These are phyloP conservation scores for Paramyrothecium sp. DNA, from an alignment of 2,329 filamentous ascomycete genomes.

Conservation along the genomic window DNA sequence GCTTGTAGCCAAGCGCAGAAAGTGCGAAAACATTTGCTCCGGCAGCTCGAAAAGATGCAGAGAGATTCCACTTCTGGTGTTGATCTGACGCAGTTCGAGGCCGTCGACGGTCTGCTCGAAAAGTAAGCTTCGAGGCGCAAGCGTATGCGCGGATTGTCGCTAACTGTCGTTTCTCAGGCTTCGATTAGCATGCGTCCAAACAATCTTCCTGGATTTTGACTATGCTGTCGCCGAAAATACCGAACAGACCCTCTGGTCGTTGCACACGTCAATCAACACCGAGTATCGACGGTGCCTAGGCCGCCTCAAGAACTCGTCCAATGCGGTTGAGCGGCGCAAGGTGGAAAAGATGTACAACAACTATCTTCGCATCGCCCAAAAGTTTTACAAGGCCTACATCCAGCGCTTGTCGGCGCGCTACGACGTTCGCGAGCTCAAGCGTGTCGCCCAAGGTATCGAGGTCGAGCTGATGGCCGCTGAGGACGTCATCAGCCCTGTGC, in stretches of 20 bases:
- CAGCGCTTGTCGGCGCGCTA: slow-evolving; percentile 68
- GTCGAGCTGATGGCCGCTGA: slow-evolving; percentile 39
- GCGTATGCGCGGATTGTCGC: slow-evolving; percentile 1
- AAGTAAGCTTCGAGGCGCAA: slow-evolving; percentile 30
- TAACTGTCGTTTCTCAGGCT: slow-evolving; percentile 44
- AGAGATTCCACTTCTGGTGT: slow-evolving; percentile 30
- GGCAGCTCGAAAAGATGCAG: slow-evolving; percentile 42
- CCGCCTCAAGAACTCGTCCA: slow-evolving; percentile 49
- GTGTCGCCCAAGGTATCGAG: slow-evolving; percentile 28
- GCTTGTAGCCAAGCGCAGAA: slow-evolving; percentile 39
- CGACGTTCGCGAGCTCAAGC: slow-evolving; percentile 33
- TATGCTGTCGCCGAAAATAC: slow-evolving; percentile 62
- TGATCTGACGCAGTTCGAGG: slow-evolving; percentile 41
- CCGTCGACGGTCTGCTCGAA: slow-evolving; percentile 40
- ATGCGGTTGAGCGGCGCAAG: slow-evolving; percentile 68
- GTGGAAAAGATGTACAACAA: slow-evolving; percentile 77
- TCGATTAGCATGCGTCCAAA: slow-evolving; percentile 68
- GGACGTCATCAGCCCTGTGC: slow-evolving; percentile 41
- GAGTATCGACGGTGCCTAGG: slow-evolving; percentile 72
- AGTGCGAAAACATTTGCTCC: slow-evolving; percentile 39
- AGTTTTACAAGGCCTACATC: slow-evolving; percentile 85
- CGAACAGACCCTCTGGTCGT: slow-evolving; percentile 74
- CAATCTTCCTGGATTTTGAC: slow-evolving; percentile 70
- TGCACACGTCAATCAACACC: slow-evolving; percentile 74
- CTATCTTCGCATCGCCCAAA: slow-evolving; percentile 84